Conservation (phyloP, 306 rosid genomes). For the Prosopis cineraria region DNA sequence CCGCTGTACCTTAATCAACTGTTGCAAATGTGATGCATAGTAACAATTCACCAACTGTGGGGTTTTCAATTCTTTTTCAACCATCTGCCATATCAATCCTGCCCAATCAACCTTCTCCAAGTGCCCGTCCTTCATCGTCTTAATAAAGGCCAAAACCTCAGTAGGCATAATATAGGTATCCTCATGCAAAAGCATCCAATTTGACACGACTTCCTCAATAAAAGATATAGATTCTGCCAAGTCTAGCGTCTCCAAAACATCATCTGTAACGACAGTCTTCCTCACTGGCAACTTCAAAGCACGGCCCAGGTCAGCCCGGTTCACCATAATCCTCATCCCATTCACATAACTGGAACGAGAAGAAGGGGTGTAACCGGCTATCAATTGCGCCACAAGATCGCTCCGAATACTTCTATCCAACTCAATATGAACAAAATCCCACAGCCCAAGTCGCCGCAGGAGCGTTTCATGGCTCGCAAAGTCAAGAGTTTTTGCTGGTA, state of each 20-base stretch:
- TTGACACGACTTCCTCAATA: conserved; percentile 58
- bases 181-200: conserved; percentile 85
- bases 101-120: conserved; percentile 85
- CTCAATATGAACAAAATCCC: conserved; percentile 79
- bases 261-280: conserved; percentile 40
- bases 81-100: conserved; percentile 74
- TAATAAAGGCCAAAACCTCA: conserved; percentile 49
- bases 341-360: conserved; percentile 56
- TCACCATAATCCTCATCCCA: conserved; percentile 45
- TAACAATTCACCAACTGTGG: conserved; percentile 60
- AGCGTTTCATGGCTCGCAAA: conserved; percentile 63
- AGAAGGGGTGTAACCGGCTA: conserved; percentile 45
- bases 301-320: conserved; percentile 74
- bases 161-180: conserved; percentile 63
- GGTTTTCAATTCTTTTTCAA: conserved; percentile 72
- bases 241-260: conserved; percentile 23
- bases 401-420: conserved; percentile 55
- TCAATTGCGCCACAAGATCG: conserved; percentile 68
- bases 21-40: conserved; percentile 89
- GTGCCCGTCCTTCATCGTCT: conserved; percentile 58
- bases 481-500: conserved; percentile 59
- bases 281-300: conserved; percentile 71
- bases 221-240: conserved; percentile 55
- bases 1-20: conserved; percentile 60
- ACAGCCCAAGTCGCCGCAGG: conserved; percentile 68